phyloP scores from a whole-genome alignment of 192 early-diverging fungal genomes.

The Rhizophagus sp. region DNA sequence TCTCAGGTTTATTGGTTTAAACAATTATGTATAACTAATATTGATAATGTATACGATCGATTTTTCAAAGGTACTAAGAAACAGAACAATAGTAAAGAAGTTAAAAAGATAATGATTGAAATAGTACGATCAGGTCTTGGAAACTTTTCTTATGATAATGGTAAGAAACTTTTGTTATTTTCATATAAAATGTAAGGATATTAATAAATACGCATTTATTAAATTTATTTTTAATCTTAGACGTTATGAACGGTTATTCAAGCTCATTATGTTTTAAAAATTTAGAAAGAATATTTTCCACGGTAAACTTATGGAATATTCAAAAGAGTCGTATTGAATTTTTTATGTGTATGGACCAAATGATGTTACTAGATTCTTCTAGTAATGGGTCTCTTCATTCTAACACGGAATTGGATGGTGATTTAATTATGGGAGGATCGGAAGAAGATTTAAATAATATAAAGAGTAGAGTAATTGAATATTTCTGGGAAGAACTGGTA shows the following conservation, averaged over 20 bases:
- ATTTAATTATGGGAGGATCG: neutral
- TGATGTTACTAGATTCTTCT: neutral
- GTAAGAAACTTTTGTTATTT: neutral
- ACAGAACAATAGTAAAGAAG: neutral
- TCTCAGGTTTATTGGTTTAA: constrained; percentile 20
- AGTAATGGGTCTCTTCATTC: no score
- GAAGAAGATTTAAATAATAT: neutral
- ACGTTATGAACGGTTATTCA: neutral
- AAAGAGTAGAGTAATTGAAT: constrained; percentile 9
- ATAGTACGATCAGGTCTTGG: constrained; percentile 3
- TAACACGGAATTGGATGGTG: neutral
- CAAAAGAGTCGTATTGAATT: constrained; percentile 13
- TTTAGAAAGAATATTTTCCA: constrained; percentile 13
- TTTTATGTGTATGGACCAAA: constrained; percentile 16
- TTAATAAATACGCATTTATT: neutral
- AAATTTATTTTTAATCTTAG: neutral
- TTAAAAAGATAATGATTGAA: constrained; percentile 15
- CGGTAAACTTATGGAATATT: constrained; percentile 26
- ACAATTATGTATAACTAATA: constrained; percentile 19
- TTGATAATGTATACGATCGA: neutral
- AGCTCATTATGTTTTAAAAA: neutral
- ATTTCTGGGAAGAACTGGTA: constrained; percentile 27
- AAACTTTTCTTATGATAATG: neutral
- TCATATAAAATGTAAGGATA: neutral
- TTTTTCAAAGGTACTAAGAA: constrained; percentile 16